phyloP scores from a whole-genome alignment of 2,329 filamentous ascomycete genomes.

The Paraphoma sp. region DNA sequence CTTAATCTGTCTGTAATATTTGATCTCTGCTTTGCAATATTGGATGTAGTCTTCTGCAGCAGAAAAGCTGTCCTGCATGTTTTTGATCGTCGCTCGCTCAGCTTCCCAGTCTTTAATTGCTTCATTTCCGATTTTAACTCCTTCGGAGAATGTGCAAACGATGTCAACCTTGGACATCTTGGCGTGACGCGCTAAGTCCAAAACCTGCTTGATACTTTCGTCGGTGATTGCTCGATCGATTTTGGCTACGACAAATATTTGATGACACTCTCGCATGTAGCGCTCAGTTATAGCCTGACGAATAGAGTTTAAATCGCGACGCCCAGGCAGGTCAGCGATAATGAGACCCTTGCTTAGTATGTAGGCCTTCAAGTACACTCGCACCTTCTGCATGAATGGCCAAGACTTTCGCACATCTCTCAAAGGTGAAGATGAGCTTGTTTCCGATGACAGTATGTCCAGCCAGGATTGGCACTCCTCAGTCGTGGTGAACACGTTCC shows the following conservation, averaged over 20 bases:
- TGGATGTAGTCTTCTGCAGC: too few species aligned
- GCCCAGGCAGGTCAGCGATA: conserved; percentile 58
- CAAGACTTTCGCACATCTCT: conserved; percentile 38
- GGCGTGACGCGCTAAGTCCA: conserved; percentile 50
- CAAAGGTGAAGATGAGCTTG: background rate
- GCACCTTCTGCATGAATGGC: conserved; percentile 56
- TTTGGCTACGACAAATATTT: conserved; percentile 55
- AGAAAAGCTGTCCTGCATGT: too few species aligned
- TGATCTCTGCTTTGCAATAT: too few species aligned
- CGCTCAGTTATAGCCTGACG: conserved; percentile 54
- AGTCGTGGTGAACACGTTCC: conserved; percentile 45
- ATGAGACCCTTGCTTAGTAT: conserved; percentile 58
- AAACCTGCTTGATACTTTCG: conserved; percentile 49
- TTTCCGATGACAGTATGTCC: too few species aligned
- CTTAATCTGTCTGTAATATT: too few species aligned
- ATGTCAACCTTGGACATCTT: conserved; percentile 41
- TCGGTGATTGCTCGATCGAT: conserved; percentile 54
- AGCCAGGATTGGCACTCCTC: too few species aligned
- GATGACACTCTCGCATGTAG: conserved; percentile 55
- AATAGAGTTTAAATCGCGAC: conserved; percentile 57
- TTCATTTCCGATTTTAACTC: conserved; percentile 12
- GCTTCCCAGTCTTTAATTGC: conserved; percentile 18
- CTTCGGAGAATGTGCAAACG: conserved; percentile 31
- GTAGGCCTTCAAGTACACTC: conserved; percentile 54
- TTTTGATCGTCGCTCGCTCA: conserved; percentile 8